Conservation (phyloP, 2,329 filamentous ascomycete genomes). For the Cercospora sp. region DNA sequence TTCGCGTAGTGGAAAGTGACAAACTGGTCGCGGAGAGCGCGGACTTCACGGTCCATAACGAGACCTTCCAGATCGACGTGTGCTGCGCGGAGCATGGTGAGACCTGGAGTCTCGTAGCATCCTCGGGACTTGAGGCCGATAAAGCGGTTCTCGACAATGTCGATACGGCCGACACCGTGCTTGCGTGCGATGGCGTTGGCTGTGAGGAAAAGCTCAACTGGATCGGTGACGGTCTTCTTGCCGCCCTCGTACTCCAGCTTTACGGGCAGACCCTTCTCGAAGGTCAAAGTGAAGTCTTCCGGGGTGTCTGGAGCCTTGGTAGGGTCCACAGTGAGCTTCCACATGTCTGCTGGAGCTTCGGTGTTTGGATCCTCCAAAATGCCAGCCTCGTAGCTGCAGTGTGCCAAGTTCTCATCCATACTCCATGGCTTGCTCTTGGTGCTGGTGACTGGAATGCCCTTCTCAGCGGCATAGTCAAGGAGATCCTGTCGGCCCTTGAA, state of each 20-base stretch:
- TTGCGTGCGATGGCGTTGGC: conserved; percentile 70
- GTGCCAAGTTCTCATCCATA: conserved; percentile 70
- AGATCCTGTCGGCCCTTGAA: conserved; percentile 73
- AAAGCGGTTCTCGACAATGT: conserved; percentile 81
- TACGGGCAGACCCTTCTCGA: conserved; percentile 72
- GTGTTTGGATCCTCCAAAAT: conserved; percentile 66
- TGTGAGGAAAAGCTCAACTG: conserved; percentile 69
- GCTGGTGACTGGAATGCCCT: conserved; percentile 69
- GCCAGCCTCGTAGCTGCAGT: conserved; percentile 79
- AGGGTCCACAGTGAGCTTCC: conserved; percentile 70
- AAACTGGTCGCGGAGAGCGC: conserved; percentile 69
- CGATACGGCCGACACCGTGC: conserved; percentile 75
- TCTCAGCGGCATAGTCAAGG: conserved; percentile 67
- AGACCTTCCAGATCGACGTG: conserved; percentile 66
- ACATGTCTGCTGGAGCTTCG: conserved; percentile 74
- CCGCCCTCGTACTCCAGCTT: conserved; percentile 61
- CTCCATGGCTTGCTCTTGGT: conserved; percentile 72
- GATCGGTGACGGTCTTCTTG: conserved; percentile 63
- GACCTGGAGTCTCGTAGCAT: conserved; percentile 71
- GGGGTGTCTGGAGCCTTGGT: conserved; percentile 68
- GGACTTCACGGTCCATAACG: conserved; percentile 67
- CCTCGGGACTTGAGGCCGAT: conserved; percentile 78
- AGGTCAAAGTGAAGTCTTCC: conserved; percentile 69
- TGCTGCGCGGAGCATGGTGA: conserved; percentile 57
- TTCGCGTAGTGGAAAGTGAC: conserved; percentile 65